These are phyloP conservation scores for Tulasnella sp. DNA, from an alignment of 768 basidiomycete species.

Conservation along the genomic window DNA sequence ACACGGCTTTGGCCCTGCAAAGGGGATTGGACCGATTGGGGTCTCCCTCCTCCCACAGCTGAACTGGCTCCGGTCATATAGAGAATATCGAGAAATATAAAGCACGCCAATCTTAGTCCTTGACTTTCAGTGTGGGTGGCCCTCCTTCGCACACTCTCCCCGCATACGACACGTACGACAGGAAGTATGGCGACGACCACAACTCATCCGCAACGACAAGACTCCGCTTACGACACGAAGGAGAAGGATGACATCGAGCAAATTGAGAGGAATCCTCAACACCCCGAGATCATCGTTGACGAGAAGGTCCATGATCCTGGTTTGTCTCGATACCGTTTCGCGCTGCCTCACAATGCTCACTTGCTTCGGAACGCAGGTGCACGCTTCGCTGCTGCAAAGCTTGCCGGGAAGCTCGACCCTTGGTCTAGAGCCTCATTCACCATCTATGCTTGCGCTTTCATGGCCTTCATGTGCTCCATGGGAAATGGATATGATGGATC, in stretches of 20 bases:
- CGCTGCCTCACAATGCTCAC: neutral
- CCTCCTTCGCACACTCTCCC: neutral
- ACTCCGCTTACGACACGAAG: neutral
- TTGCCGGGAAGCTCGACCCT: conserved; percentile 10
- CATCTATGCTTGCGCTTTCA: conserved; percentile 12
- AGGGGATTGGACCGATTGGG: neutral
- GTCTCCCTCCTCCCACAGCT: neutral
- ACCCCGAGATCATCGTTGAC: neutral
- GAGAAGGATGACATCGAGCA: conserved; percentile 9
- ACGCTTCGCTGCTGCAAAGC: conserved; percentile 20
- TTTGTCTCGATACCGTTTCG: neutral
- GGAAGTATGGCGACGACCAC: neutral
- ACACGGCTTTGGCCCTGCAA: neutral
- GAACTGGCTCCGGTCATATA: neutral
- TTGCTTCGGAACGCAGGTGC: neutral
- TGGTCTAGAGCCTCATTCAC: conserved; percentile 22
- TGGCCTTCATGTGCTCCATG: conserved; percentile 22
- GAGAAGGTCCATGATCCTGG: conserved; percentile 12
- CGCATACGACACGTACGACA: neutral
- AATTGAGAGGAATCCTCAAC: neutral
- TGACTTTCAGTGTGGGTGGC: neutral
- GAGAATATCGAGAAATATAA: neutral
- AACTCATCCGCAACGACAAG: neutral
- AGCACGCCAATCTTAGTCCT: neutral
- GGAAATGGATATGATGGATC: conserved; percentile 27